Evolutionary conservation across 768 basidiomycete genomes (phyloP).

Genomic region (Calocera cornea): DNA sequence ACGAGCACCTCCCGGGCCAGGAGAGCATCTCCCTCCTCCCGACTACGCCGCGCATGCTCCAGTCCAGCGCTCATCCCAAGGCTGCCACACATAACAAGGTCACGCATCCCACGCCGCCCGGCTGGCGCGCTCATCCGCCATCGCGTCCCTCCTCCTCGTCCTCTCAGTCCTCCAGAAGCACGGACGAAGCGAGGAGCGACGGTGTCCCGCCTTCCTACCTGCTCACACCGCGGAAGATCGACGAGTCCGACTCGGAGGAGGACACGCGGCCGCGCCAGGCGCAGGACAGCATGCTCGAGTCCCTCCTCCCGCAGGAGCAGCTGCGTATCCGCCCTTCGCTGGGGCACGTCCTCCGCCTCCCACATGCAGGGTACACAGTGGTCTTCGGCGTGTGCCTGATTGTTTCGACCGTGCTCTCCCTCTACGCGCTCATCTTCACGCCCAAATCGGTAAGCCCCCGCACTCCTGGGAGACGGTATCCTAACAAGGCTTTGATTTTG

Average conservation of each 20-base stretch:
- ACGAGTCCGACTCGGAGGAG: neutral
- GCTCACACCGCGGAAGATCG: neutral
- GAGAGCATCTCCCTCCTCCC: neutral
- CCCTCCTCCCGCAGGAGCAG: neutral
- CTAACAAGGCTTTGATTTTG: neutral
- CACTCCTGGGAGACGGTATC: neutral
- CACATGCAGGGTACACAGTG: neutral
- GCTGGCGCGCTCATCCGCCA: neutral
- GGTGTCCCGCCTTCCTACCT: constrained; percentile 1
- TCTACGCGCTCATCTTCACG: neutral
- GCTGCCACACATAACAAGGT: neutral
- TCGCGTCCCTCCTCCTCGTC: neutral
- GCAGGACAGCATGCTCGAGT: neutral
- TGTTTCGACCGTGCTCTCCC: neutral
- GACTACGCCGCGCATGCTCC: neutral
- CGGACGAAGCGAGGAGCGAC: neutral
- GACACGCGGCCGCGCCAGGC: neutral
- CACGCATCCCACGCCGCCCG: neutral
- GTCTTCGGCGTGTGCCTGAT: neutral
- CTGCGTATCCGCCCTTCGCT: neutral
- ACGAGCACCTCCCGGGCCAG: neutral
- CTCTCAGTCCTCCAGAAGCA: neutral
- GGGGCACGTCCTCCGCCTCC: neutral
- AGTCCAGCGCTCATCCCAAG: neutral
- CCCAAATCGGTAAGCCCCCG: neutral